phyloP scores from a whole-genome alignment of 495 filamentous ascomycete genomes.

The Cudoniella acicularis region DNA sequence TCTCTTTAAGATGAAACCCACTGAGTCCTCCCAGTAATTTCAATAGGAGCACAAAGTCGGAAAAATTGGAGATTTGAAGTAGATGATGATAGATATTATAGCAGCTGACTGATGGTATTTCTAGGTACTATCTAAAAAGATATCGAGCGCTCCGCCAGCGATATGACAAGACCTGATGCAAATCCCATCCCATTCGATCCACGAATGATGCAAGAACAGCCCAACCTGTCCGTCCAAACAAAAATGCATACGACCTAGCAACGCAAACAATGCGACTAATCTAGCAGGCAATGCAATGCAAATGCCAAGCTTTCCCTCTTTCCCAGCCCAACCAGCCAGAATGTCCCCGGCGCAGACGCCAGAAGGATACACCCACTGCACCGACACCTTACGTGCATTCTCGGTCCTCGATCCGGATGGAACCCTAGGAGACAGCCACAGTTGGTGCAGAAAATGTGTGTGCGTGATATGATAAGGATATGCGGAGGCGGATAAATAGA shows the following conservation, averaged over 20 bases:
- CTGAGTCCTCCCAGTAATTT: too few species aligned
- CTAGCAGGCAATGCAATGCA: not conserved
- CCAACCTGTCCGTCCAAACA: not conserved
- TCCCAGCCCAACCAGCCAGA: not conserved
- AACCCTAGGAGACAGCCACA: not conserved
- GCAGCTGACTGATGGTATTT: conserved; percentile 9
- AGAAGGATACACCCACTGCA: conserved; percentile 1
- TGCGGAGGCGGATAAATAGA: not conserved
- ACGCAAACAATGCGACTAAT: too few species aligned
- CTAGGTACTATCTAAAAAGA: conserved; percentile 89
- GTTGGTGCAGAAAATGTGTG: not conserved
- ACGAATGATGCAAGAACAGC: not conserved
- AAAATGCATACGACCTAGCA: too few species aligned
- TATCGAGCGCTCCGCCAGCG: conserved; percentile 84
- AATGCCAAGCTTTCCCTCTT: too few species aligned
- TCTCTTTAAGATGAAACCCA: too few species aligned
- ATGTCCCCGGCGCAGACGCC: not conserved
- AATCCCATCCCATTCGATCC: not conserved
- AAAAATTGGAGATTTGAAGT: too few species aligned
- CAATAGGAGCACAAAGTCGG: too few species aligned
- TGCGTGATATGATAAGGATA: too few species aligned
- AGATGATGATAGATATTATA: not conserved
- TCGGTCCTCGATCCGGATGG: not conserved
- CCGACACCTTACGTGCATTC: not conserved
- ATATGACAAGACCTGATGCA: conserved; percentile 51